Conservation (phyloP, 768 basidiomycete genomes). For the Mycena latifolia region DNA sequence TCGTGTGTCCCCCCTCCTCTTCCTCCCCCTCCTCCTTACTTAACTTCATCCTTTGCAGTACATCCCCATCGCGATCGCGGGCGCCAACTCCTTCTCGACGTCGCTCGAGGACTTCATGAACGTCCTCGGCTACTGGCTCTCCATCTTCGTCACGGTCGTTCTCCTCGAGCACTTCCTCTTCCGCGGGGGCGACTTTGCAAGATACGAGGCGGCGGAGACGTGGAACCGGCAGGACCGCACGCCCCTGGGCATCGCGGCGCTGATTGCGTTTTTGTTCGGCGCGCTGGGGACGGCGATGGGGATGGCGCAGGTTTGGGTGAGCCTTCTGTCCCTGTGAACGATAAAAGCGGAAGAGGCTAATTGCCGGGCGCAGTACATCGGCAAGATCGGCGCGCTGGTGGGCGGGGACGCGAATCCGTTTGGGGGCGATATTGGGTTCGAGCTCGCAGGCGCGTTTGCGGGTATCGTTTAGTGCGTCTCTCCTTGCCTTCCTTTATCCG, state of each 20-base stretch:
- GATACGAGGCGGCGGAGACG: slow-evolving; percentile 47
- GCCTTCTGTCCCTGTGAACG: not conserved
- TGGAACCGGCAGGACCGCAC: slow-evolving; percentile 46
- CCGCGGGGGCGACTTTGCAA: slow-evolving; percentile 48
- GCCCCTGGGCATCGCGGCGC: slow-evolving; percentile 54
- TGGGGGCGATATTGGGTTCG: slow-evolving; percentile 53
- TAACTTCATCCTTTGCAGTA: too few species aligned
- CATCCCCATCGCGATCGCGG: slow-evolving; percentile 60
- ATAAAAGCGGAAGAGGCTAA: too few species aligned
- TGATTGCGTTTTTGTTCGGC: slow-evolving; percentile 48
- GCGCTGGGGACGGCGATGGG: slow-evolving; percentile 54
- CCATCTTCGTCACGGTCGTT: slow-evolving; percentile 60
- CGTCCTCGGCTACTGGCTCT: slow-evolving; percentile 68
- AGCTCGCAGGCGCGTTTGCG: slow-evolving; percentile 48
- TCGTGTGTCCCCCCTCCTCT: slow-evolving; percentile 24
- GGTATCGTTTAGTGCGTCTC: slow-evolving; percentile 37
- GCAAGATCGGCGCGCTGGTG: slow-evolving; percentile 42
- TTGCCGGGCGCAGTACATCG: slow-evolving; percentile 43
- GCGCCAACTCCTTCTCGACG: slow-evolving; percentile 62
- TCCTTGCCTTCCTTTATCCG: not conserved
- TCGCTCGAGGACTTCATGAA: slow-evolving; percentile 53
- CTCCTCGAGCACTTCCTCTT: slow-evolving; percentile 66
- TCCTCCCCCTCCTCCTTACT: too few species aligned
- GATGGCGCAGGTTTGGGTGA: slow-evolving; percentile 42
- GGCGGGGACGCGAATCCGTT: slow-evolving; percentile 36